Evolutionary conservation across 164 flowering plant genomes (phyloP), one percentile per base, ranked within the genome.

Genomic region (Houttuynia cordata): DNA sequence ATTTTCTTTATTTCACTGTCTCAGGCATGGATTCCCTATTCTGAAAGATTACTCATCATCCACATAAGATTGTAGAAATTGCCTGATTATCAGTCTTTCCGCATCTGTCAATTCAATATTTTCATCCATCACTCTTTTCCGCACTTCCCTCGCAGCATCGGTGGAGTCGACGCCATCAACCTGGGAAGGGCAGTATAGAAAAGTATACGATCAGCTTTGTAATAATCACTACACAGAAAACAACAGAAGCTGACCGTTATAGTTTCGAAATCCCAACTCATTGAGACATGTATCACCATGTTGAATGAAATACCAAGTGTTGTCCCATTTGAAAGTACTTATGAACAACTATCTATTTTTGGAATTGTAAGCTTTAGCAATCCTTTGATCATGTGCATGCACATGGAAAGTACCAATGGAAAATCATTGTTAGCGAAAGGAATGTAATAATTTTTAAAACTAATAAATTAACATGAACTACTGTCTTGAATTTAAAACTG

Each of bases 101-200:
- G 79, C 79, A 37, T 37, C 60, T 17, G 89, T 79, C n/a, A 93
- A 89, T 66, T 78, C 68, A 19, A 77, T 80, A 60, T 90, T 82
- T 42, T 86, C 86, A 39, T 76, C 69, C 37, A 59, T 72, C 65
- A 86, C 63, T 67, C 81, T 74, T 69, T 63, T 62, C 60, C 92
- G 60, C 24, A 82, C 25, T 40, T 75, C 67, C 42, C 83, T 77
- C n/a, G n/a, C n/a, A n/a, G n/a, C n/a, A 62, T 75, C 70, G 37
- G 70, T 60, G 13, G 76, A 69, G 61, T 73, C 75, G 34, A 71
- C 70, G 49, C 79, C 73, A 5, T 64, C 37, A 52, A 90, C 91
- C 97, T 93, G 83, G 55, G 67, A 8, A 30, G 34, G 18, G 51
- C 57, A 53, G 45, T 3, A 56, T 6, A 53, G n/a, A 45, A 20